phyloP scores from a whole-genome alignment of 2,329 filamentous ascomycete species.

The Periconia sp. region DNA sequence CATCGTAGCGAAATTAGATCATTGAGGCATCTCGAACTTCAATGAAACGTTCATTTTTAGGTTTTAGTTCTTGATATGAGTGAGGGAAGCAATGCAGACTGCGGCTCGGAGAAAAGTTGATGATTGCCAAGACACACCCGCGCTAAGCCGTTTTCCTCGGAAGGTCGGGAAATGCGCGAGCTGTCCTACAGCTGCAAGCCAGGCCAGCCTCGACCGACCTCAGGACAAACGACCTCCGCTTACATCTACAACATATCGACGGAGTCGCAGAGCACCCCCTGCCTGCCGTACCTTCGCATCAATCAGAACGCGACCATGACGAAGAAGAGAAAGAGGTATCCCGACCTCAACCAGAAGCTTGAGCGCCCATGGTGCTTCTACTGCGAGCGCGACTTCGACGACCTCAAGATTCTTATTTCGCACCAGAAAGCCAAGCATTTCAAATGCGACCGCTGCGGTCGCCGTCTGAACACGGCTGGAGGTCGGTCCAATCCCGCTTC shows the following conservation, averaged over 20 bases:
- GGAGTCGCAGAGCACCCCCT: not conserved
- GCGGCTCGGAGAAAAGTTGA: conserved; percentile 18
- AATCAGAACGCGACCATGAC: conserved; percentile 28
- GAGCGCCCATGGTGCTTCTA: conserved; percentile 96
- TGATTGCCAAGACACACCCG: conserved; percentile 17
- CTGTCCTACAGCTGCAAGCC: conserved; percentile 19
- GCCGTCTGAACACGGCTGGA: conserved; percentile 91
- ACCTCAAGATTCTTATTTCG: conserved; percentile 92
- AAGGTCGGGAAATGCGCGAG: no score
- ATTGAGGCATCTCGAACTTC: not conserved
- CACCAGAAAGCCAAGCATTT: conserved; percentile 99
- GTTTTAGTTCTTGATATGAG: no score
- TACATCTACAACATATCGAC: no score
- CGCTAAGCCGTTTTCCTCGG: conserved; percentile 29
- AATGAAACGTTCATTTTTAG: no score
- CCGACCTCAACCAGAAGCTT: conserved; percentile 87
- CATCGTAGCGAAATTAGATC: conserved; percentile 5
- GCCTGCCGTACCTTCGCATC: not conserved
- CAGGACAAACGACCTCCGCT: not conserved
- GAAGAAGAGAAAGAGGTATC: conserved; percentile 88
- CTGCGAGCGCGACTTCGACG: conserved; percentile 98
- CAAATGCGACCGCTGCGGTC: conserved; percentile 90
- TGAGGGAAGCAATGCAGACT: no score
- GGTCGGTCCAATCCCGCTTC: conserved; percentile 60
- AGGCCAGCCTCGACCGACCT: conserved; percentile 4